phyloP scores from a whole-genome alignment of 2,329 filamentous ascomycete genomes.

The Nothopassalora personata region DNA sequence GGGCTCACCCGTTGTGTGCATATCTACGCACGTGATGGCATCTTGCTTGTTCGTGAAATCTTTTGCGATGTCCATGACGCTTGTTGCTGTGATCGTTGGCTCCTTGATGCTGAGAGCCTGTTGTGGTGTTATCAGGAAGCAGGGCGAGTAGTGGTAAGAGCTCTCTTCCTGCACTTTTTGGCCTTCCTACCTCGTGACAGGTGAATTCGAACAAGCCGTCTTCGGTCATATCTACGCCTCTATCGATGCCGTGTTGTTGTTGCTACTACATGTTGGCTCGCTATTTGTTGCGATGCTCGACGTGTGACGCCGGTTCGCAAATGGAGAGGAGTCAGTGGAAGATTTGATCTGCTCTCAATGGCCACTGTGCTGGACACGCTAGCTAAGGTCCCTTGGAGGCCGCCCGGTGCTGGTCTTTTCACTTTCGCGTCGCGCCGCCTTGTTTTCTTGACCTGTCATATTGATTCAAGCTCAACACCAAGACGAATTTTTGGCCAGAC shows the following conservation, averaged over 20 bases:
- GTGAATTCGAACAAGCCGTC: too few species aligned
- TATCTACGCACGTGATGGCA: conserved; percentile 14
- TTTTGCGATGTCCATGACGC: conserved; percentile 8
- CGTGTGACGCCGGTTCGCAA: not conserved
- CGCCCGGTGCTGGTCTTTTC: not conserved
- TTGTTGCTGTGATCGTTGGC: not conserved
- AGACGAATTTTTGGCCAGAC: too few species aligned
- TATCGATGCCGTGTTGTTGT: not conserved
- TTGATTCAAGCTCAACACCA: too few species aligned
- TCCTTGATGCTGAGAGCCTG: not conserved
- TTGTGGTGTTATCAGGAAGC: too few species aligned
- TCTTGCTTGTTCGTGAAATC: not conserved
- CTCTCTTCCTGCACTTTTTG: too few species aligned
- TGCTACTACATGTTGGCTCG: not conserved
- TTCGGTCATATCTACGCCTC: not conserved
- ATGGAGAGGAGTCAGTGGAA: not conserved
- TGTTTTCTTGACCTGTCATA: too few species aligned
- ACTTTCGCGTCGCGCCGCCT: not conserved
- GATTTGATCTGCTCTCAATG: not conserved
- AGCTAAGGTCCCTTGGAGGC: not conserved
- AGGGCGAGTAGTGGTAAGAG: too few species aligned
- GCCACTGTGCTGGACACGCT: not conserved
- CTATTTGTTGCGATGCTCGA: not conserved
- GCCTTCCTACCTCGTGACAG: too few species aligned
- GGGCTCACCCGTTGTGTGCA: conserved; percentile 48